These are phyloP conservation scores for Tetracentron sinense DNA, from an alignment of 164 flowering plant species.

Conservation along the genomic window DNA sequence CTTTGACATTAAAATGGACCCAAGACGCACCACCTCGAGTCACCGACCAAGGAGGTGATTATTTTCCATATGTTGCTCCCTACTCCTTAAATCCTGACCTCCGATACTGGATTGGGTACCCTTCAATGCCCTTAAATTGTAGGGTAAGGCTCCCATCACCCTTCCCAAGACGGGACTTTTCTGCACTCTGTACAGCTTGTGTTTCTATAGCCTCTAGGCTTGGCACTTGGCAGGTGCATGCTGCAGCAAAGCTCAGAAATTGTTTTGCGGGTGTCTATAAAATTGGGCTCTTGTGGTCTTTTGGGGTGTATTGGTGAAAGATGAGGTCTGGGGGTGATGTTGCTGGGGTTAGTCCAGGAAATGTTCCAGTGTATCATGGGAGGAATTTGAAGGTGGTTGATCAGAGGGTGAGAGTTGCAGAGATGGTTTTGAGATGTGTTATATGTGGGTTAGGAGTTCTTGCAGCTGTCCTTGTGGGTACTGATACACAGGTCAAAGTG, in stretches of 20 bases:
- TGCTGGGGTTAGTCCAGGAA: slow-evolving; percentile 74
- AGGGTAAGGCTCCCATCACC: slow-evolving; percentile 6
- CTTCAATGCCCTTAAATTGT: slow-evolving; percentile 15
- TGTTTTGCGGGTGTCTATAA: slow-evolving; percentile 20
- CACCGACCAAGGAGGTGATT: too few relatives aligned
- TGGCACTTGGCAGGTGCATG: slow-evolving; percentile 19
- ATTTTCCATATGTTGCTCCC: too few relatives aligned
- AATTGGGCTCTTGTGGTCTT: slow-evolving; percentile 7
- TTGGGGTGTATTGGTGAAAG: slow-evolving; percentile 6
- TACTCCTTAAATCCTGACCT: slow-evolving; percentile 16
- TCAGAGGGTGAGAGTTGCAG: slow-evolving; percentile 63
- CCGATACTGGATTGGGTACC: slow-evolving; percentile 15
- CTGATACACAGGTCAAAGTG: slow-evolving; percentile 65
- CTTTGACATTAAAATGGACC: too few relatives aligned
- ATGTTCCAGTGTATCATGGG: slow-evolving; percentile 67
- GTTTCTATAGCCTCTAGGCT: neutral
- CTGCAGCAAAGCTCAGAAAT: neutral
- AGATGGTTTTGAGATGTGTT: slow-evolving; percentile 68
- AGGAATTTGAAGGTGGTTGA: slow-evolving; percentile 54
- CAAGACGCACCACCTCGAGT: too few relatives aligned
- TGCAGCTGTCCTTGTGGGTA: slow-evolving; percentile 69
- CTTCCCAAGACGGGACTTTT: slow-evolving; percentile 9
- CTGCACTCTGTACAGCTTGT: slow-evolving; percentile 2
- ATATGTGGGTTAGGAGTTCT: slow-evolving; percentile 64
- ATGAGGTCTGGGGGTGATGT: slow-evolving; percentile 50